phyloP scores from a whole-genome alignment of 192 early-diverging fungal species.

The Backusella tuberculispora region DNA sequence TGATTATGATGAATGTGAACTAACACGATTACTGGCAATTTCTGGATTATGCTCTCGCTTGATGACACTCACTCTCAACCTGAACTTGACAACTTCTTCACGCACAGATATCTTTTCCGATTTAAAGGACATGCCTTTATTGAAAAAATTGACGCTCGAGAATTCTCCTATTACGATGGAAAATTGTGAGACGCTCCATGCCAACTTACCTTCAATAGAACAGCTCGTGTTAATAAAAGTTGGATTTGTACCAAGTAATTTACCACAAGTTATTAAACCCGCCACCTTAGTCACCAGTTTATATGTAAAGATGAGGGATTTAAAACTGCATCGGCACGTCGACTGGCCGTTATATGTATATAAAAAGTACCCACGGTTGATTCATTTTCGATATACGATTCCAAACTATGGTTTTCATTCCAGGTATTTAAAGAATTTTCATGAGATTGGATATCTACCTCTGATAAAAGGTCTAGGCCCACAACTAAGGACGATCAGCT shows the following conservation, averaged over 20 bases:
- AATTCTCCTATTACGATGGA: neutral
- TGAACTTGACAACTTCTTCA: neutral
- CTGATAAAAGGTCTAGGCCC: neutral
- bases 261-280: neutral
- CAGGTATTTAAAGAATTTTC: constrained; percentile 4
- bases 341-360: neutral
- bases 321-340: constrained; percentile 9
- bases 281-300: neutral
- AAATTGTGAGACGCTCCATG: neutral
- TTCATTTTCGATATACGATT: constrained; percentile 3
- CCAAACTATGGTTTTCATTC: constrained; percentile 9
- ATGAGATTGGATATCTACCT: neutral
- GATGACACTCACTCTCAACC: constrained; percentile 1
- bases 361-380: neutral
- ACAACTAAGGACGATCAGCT: constrained; percentile 7
- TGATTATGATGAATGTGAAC: constrained; percentile 7
- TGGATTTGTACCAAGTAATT: neutral
- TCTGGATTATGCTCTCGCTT: neutral
- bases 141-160: neutral
- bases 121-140: constrained; percentile 1
- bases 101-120: neutral
- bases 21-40: neutral
- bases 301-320: constrained; percentile 7
- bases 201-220: neutral
- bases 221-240: neutral